These are phyloP conservation scores for Acrodontium crateriforme DNA, from an alignment of 2,329 filamentous ascomycete species.

Conservation along the genomic window DNA sequence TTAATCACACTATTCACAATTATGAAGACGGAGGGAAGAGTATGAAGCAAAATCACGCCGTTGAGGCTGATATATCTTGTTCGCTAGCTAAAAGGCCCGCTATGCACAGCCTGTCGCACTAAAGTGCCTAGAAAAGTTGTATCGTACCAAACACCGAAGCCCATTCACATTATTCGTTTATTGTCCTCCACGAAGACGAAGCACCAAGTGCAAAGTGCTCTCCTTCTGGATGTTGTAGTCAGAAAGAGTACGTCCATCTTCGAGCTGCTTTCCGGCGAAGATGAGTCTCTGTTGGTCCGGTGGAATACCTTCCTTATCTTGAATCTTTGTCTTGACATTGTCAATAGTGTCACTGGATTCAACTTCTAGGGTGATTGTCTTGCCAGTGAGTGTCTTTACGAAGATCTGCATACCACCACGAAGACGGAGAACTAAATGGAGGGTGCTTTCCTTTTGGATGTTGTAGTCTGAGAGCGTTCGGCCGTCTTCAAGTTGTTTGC, in stretches of 20 bases:
- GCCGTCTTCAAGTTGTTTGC: constrained; percentile 91
- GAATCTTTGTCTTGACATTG: constrained; percentile 88
- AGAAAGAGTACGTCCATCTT: constrained; percentile 75
- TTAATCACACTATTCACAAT: constrained; percentile 1
- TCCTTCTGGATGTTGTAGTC: constrained; percentile 95
- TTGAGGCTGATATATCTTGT: constrained; percentile 1
- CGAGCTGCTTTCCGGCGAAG: constrained; percentile 88
- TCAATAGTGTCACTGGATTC: constrained; percentile 85
- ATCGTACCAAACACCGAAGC: constrained; percentile 1
- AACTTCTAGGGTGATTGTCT: constrained; percentile 88
- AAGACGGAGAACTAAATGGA: constrained; percentile 52
- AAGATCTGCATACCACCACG: constrained; percentile 56
- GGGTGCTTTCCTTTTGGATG: constrained; percentile 66
- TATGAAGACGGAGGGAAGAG: constrained; percentile 1
- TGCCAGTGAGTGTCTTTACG: constrained; percentile 47
- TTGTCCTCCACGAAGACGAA: constrained; percentile 44
- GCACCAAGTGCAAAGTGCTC: constrained; percentile 50
- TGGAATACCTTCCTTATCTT: constrained; percentile 70
- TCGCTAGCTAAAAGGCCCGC: too few species aligned
- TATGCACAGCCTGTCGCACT: not conserved
- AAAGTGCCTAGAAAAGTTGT: constrained; percentile 3
- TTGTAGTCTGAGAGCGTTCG: constrained; percentile 90
- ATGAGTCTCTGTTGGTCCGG: constrained; percentile 91
- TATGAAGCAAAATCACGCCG: constrained; percentile 2
- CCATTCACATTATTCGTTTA: constrained; percentile 18